A percentile compares a stretch with the other conserved stretches of the same genome.
Conservation (phyloP, 2,329 filamentous ascomycete genomes). For the Pestalotiopsis sp. region DNA sequence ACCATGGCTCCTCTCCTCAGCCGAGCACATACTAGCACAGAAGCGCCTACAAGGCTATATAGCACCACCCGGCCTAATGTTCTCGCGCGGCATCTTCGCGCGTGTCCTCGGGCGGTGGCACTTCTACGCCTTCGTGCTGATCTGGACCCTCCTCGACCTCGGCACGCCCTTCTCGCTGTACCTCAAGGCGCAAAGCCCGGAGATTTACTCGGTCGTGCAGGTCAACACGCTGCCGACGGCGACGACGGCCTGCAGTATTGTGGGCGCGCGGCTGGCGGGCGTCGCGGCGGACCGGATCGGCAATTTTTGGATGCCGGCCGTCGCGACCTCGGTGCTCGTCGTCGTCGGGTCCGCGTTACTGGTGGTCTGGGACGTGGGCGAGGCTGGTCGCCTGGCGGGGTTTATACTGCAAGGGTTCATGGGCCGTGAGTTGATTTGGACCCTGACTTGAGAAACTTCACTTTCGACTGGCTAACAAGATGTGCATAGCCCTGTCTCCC, state of each 20-base stretch:
- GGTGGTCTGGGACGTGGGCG: slow-evolving; percentile 36
- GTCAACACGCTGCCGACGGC: slow-evolving; percentile 43
- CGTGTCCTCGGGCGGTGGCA: slow-evolving; percentile 39
- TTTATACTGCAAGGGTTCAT: slow-evolving; percentile 39
- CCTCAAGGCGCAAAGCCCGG: slow-evolving; percentile 34
- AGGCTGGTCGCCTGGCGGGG: slow-evolving; percentile 34
- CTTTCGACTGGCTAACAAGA: neutral
- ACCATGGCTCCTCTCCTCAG: slow-evolving; percentile 32
- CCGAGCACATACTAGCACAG: slow-evolving; percentile 33
- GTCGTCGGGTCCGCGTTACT: slow-evolving; percentile 33
- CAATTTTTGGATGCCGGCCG: slow-evolving; percentile 34
- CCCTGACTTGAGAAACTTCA: neutral
- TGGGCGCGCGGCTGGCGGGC: slow-evolving; percentile 33
- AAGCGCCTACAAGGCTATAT: slow-evolving; percentile 26
- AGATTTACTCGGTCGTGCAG: slow-evolving; percentile 35
- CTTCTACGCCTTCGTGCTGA: slow-evolving; percentile 37
- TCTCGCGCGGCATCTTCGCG: slow-evolving; percentile 35
- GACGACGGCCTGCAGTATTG: slow-evolving; percentile 37
- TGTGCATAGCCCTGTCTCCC: neutral
- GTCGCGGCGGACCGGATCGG: slow-evolving; percentile 32
- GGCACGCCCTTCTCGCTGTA: slow-evolving; percentile 41
- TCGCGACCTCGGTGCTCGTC: slow-evolving; percentile 32
- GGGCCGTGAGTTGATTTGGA: slow-evolving; percentile 27
- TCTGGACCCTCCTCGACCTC: slow-evolving; percentile 39
- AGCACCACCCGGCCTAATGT: slow-evolving; percentile 30